Conservation (phyloP, 1,284 basidiomycete species). For the Xerocomus subilludens region DNA sequence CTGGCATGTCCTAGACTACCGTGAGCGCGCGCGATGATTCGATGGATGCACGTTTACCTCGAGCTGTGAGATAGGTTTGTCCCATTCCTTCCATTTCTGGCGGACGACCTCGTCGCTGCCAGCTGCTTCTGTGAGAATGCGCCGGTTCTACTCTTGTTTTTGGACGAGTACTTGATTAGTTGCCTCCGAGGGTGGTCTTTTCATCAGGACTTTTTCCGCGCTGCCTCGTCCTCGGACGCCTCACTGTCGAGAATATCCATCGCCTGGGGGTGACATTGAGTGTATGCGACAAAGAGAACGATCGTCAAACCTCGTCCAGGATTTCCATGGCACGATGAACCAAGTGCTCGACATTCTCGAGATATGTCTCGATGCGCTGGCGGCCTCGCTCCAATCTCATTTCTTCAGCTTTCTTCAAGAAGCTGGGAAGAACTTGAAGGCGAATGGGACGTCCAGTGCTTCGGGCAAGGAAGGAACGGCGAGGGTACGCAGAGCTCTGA, state of each 20-base stretch:
- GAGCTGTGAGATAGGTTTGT: constrained; percentile 75
- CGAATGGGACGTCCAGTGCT: constrained; percentile 86
- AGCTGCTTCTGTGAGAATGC: constrained; percentile 77
- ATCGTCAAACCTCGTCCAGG: constrained; percentile 74
- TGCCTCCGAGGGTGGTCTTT: constrained; percentile 76
- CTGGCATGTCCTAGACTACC: constrained; percentile 69
- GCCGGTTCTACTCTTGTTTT: constrained; percentile 77
- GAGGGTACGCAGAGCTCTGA: constrained; percentile 75
- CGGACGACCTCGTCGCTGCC: constrained; percentile 81
- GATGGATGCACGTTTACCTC: constrained; percentile 62
- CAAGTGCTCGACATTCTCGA: constrained; percentile 79
- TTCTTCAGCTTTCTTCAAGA: constrained; percentile 86
- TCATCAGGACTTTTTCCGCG: constrained; percentile 63
- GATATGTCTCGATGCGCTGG: constrained; percentile 73
- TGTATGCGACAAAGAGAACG: too few relatives aligned
- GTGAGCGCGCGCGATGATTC: constrained; percentile 15
- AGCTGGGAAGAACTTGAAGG: constrained; percentile 87
- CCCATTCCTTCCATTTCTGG: constrained; percentile 90
- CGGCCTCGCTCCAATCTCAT: constrained; percentile 67
- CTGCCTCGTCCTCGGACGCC: constrained; percentile 85
- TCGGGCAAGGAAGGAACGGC: constrained; percentile 88
- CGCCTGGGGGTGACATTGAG: too few relatives aligned
- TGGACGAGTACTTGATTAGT: constrained; percentile 80
- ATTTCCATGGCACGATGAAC: constrained; percentile 71
- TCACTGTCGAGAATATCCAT: constrained; percentile 90